phyloP scores from a whole-genome alignment of 495 filamentous ascomycete species.

The Daldinia loculata region DNA sequence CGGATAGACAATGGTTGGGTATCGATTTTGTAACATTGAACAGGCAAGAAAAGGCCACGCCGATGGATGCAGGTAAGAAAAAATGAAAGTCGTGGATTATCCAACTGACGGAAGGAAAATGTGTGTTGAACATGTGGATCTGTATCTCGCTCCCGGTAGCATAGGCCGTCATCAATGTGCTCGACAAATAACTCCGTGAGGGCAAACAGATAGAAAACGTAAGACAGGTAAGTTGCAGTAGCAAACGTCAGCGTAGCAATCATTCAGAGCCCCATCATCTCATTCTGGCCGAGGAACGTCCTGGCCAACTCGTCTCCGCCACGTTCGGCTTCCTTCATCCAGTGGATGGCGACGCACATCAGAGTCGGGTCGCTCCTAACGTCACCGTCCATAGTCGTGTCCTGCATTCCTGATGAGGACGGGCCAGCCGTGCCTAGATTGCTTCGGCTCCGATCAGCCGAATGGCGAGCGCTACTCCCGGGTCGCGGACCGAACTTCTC shows the following conservation, averaged over 20 bases:
- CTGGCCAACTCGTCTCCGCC: conserved; percentile 89
- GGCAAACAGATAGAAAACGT: conserved; percentile 39
- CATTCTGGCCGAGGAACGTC: conserved; percentile 79
- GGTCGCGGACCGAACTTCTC: conserved; percentile 66
- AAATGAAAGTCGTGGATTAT: conserved; percentile 25
- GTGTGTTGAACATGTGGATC: conserved; percentile 36
- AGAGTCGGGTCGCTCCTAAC: conserved; percentile 82
- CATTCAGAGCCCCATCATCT: conserved; percentile 46
- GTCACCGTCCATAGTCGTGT: conserved; percentile 55
- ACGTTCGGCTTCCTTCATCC: conserved; percentile 91
- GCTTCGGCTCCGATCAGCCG: conserved; percentile 35
- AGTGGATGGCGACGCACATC: conserved; percentile 96
- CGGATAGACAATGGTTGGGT: conserved; percentile 28
- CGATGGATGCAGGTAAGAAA: conserved; percentile 4
- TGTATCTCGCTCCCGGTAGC: conserved; percentile 30
- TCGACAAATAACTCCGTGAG: conserved; percentile 19
- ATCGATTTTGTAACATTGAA: conserved; percentile 37
- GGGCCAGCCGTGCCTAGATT: conserved; percentile 40
- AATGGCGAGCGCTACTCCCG: conserved; percentile 46
- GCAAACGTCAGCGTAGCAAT: conserved; percentile 38
- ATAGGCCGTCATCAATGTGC: conserved; percentile 13
- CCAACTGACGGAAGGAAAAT: conserved; percentile 30
- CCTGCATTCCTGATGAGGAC: conserved; percentile 42
- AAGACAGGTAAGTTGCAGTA: conserved; percentile 27
- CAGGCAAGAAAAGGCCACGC: conserved; percentile 27